phyloP scores from a whole-genome alignment of 441 rosid species.

The Pelargonium cotyledonis region DNA sequence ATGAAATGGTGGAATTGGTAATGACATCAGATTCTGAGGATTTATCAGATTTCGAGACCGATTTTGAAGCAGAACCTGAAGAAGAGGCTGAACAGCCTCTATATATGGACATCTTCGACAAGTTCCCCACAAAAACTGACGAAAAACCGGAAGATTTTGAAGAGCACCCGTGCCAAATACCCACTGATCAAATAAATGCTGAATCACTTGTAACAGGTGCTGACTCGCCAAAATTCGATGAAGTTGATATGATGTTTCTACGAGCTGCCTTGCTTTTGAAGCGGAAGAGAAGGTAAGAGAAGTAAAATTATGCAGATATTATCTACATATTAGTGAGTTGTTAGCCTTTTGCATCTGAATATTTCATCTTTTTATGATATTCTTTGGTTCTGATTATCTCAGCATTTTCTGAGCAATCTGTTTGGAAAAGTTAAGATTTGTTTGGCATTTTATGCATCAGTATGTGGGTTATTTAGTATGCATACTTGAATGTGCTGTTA shows the following conservation, averaged over 20 bases:
- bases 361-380: neutral
- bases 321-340: neutral
- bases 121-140: constrained; percentile 45
- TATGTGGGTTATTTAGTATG: no score
- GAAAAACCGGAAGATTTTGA: constrained; percentile 46
- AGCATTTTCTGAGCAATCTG: neutral
- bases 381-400: neutral
- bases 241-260: constrained; percentile 77
- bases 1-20: constrained; percentile 30
- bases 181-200: constrained; percentile 24
- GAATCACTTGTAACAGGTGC: constrained; percentile 27
- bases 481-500: no score
- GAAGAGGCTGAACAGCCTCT: constrained; percentile 43
- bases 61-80: constrained; percentile 49
- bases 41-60: constrained; percentile 80
- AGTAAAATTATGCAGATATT: neutral
- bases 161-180: constrained; percentile 40
- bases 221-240: constrained; percentile 54
- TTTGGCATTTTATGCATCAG: no score
- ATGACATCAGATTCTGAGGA: constrained; percentile 61
- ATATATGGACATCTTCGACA: constrained; percentile 64
- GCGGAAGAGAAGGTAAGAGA: constrained; percentile 45
- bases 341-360: neutral
- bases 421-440: no score
- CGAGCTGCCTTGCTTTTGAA: constrained; percentile 71